Conservation (phyloP, 208 protist genomes). For the Acanthamoeba sp. region DNA sequence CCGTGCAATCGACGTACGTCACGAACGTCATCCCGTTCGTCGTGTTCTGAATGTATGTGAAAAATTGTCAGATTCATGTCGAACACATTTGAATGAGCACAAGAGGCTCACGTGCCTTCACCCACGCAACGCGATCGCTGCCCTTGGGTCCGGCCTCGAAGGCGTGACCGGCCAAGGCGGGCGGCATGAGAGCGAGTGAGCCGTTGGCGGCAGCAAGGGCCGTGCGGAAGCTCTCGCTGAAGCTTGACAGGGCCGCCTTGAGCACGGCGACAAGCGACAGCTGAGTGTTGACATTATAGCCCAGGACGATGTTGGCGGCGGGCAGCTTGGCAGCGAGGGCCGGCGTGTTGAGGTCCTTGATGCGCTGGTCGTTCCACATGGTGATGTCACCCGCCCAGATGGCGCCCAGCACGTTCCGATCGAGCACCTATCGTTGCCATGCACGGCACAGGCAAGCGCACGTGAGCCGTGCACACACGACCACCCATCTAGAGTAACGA, state of each 20-base stretch:
- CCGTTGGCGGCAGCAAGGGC: not conserved
- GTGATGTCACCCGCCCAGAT: conserved; percentile 62
- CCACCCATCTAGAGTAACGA: no score
- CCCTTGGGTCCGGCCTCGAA: not conserved
- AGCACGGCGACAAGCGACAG: not conserved
- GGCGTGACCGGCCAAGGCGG: not conserved
- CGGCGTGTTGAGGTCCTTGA: not conserved
- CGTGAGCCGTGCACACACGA: no score
- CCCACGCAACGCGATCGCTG: not conserved
- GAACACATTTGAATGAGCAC: no score
- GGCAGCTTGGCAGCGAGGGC: not conserved
- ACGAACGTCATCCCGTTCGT: not conserved
- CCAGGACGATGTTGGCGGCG: not conserved
- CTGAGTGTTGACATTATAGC: not conserved
- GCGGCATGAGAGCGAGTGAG: not conserved
- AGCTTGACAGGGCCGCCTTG: not conserved
- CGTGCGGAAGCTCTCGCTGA: not conserved
- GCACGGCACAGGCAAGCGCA: no score
- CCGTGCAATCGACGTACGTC: not conserved
- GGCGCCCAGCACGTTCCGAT: not conserved
- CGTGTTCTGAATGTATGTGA: no score
- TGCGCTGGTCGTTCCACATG: not conserved
- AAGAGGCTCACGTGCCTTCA: not conserved
- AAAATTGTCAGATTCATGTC: no score
- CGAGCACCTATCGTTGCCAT: not conserved